These are phyloP conservation scores for Lactarius deliciosus DNA, from an alignment of 768 basidiomycete genomes.

Conservation along the genomic window DNA sequence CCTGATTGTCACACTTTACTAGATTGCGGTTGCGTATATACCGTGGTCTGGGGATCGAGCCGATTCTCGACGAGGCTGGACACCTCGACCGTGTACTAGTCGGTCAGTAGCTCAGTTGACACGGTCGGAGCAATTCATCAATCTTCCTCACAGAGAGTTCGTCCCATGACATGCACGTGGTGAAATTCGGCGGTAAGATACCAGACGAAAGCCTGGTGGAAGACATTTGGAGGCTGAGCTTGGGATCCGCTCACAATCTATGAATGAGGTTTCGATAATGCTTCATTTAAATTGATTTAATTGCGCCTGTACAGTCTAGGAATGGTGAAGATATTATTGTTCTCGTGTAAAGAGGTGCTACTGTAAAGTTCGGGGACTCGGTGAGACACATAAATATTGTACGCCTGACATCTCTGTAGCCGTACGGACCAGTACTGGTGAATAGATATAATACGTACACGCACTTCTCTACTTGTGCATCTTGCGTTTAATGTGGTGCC, in stretches of 20 bases:
- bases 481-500: neutral
- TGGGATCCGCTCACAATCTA: neutral
- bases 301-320: constrained; percentile 5
- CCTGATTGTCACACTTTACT: constrained; percentile 5
- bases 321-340: neutral
- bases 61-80: constrained; percentile 55
- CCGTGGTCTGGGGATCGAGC: constrained; percentile 71
- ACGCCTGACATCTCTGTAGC: neutral
- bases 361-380: neutral
- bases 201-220: constrained; percentile 15
- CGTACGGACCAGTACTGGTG: neutral
- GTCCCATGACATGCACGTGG: constrained; percentile 27
- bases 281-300: neutral
- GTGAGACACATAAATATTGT: constrained; percentile 10
- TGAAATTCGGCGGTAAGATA: constrained; percentile 6
- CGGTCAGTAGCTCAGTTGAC: constrained; percentile 45
- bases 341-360: constrained; percentile 14
- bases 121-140: neutral
- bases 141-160: constrained; percentile 30
- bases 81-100: constrained; percentile 61
- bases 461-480: neutral
- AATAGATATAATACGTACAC: constrained; percentile 12
- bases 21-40: constrained; percentile 70
- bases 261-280: neutral
- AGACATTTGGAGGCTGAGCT: constrained; percentile 25